Percentiles rank a stretch among this genome's conserved stretches.
Conservation (phyloP, 106 monocot genomes). For the Vanilla planifolia region DNA sequence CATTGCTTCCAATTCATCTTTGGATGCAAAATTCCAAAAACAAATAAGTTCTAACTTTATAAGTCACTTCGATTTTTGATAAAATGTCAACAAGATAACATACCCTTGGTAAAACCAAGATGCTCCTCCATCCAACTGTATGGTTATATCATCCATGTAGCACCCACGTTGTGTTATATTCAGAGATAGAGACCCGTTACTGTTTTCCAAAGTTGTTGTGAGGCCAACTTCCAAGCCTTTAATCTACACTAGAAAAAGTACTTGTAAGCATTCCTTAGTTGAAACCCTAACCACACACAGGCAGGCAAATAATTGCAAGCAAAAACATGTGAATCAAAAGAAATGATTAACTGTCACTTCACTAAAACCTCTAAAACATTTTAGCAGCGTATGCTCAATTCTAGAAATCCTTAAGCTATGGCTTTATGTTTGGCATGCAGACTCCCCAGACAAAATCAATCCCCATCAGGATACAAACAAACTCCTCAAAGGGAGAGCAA, state of each 20-base stretch:
- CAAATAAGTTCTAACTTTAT: no score
- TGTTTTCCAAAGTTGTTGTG: slow-evolving; percentile 48
- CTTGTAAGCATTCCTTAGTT: slow-evolving; percentile 22
- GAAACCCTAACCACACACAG: background rate
- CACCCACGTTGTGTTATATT: slow-evolving; percentile 52
- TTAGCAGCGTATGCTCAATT: no score
- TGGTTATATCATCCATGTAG: slow-evolving; percentile 56
- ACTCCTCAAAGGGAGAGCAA: no score
- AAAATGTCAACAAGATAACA: slow-evolving; percentile 12
- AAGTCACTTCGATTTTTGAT: no score
- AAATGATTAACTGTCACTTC: background rate
- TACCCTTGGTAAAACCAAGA: slow-evolving; percentile 99
- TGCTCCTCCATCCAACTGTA: slow-evolving; percentile 79
- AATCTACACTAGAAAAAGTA: slow-evolving; percentile 52
- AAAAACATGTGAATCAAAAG: background rate
- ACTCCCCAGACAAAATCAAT: no score
- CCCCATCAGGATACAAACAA: no score
- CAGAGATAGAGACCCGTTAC: slow-evolving; percentile 58
- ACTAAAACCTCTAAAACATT: no score
- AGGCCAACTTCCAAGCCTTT: slow-evolving; percentile 85
- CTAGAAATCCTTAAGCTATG: no score
- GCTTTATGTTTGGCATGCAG: no score
- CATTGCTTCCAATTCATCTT: no score
- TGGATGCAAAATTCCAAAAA: no score
- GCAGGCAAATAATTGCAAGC: background rate